Evolutionary conservation across 225 moss, liverwort and hornwort species (phyloP), one percentile per base, ranked within the genome.

Genomic region (Marchantia polymorpha): DNA sequence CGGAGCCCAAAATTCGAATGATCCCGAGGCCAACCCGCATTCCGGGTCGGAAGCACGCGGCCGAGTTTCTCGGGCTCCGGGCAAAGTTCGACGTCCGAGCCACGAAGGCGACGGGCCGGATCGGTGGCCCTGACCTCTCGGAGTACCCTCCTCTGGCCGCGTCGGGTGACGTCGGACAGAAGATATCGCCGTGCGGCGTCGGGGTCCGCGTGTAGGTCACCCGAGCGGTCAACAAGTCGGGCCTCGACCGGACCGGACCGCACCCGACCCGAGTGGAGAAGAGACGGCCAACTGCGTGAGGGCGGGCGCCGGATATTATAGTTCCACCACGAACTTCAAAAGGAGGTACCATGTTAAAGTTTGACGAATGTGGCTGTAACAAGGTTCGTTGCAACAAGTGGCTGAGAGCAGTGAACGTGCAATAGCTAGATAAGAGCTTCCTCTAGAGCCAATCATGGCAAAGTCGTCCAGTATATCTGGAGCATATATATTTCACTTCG

Each of bases 331-430:
- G 65, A 23, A 39, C 39, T 39, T 39, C 3, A 39, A 39, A 39
- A 60, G 22, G 59, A 60, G 39, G 76, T 22, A 27, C 19, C 65
- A 10, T 27, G 65, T n/a, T 3, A 65, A 65, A 56, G 39, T 19
- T 56, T n/a, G 53, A 73, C 52, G 51, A 30, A 16, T 73, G 27
- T 54, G 54, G 59, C 39, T n/a, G 19, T n/a, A n/a, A n/a, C n/a
- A n/a, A n/a, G 1, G 2, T 30, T n/a, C 22, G 8, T n/a, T 39
- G 22, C 31, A 60, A 76, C 76, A 60, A 12, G 76, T 76, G 76
- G 76, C 60, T 76, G 39, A 60, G 59, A 61, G 76, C 27, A 52
- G 23, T 61, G 76, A 76, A 60, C 76, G 76, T 76, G 59, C 46
- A 61, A 54, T 11, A 12, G 59, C 59, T 60, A 76, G 76, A 76